These are phyloP conservation scores for Fistulinella prunicolor DNA, from an alignment of 768 basidiomycete species.

Conservation along the genomic window DNA sequence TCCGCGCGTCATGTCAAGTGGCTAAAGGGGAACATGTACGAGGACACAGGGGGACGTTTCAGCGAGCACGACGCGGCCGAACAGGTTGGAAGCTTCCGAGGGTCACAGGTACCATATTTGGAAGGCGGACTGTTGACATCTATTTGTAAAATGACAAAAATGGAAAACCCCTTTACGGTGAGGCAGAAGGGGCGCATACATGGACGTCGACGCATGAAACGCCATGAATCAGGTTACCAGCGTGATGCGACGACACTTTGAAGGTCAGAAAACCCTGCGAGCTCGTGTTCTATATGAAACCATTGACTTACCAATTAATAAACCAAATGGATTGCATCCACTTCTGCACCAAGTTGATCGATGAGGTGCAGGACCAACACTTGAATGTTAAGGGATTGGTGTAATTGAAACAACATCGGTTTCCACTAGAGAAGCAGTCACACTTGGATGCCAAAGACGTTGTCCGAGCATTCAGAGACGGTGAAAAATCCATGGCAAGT, in stretches of 20 bases:
- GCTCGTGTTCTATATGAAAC: background rate
- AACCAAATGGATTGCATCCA: background rate
- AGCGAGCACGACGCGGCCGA: constrained; percentile 12
- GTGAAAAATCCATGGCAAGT: too few species aligned
- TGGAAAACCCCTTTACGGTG: constrained; percentile 7
- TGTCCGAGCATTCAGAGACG: too few species aligned
- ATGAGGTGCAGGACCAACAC: too few species aligned
- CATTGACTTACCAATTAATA: too few species aligned
- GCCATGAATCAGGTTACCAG: too few species aligned
- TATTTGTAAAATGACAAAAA: constrained; percentile 12
- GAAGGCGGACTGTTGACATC: constrained; percentile 12
- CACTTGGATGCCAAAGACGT: too few species aligned
- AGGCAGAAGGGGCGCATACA: too few species aligned
- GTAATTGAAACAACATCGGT: too few species aligned
- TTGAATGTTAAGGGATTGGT: background rate
- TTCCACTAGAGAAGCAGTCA: too few species aligned
- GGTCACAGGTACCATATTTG: constrained; percentile 17
- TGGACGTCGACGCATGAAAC: too few species aligned
- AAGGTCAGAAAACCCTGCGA: background rate
- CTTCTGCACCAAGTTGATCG: too few species aligned
- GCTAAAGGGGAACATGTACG: constrained; percentile 2
- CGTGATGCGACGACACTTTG: too few species aligned
- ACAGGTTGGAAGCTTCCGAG: constrained; percentile 2
- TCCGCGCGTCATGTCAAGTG: constrained; percentile 37
- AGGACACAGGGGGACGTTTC: constrained; percentile 15